Evolutionary conservation across 306 rosid genomes (phyloP), one percentile per base, ranked within the genome.

Genomic region (Parietaria judaica): DNA sequence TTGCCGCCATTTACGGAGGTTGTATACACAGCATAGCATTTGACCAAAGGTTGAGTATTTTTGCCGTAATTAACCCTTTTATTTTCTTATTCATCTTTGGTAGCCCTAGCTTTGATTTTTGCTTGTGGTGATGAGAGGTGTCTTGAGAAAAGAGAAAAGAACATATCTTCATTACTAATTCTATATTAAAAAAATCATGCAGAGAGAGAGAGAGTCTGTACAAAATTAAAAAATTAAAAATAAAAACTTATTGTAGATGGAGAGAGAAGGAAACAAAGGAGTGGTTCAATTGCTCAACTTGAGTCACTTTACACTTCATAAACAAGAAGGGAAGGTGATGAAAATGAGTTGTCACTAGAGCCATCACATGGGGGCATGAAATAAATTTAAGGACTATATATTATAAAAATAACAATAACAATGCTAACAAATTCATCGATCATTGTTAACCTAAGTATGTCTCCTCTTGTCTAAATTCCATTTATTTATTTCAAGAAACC

Each of bases 131-230:
- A 23, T 23, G 31, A 63, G 74, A 77, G 83, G 71, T 82, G 83
- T 80, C 95, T 86, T 86, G 76, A 64, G 85, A 86, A 16, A 69
- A 78, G 97, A 81, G 91, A 60, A 80, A 81, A 78, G 89, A 79
- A 81, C 94, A 74, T 72, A 48, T 38, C 70, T 14, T 15, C 15
- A 7, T 44, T n/a, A 15, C 31, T n/a, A 38, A 43, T 13, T 46
- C 52, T 51, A 15, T 11, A n/a, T 51, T 12, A 3, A 46, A 64
- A 8, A 50, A 50, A 48, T 12, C 14, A 31, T 45, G 17, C 1
- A 23, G 37, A 51, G 57, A 52, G 51, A 2, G 9, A 17, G 41
- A 56, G 63, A 69, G 59, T 61, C 16, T 16, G 11, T 6, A 46
- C 23, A n/a, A 58, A 58, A 58, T n/a, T n/a, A n/a, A n/a, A n/a